phyloP scores from a whole-genome alignment of 192 early-diverging fungal species.

The Entomortierella beljakovae region DNA sequence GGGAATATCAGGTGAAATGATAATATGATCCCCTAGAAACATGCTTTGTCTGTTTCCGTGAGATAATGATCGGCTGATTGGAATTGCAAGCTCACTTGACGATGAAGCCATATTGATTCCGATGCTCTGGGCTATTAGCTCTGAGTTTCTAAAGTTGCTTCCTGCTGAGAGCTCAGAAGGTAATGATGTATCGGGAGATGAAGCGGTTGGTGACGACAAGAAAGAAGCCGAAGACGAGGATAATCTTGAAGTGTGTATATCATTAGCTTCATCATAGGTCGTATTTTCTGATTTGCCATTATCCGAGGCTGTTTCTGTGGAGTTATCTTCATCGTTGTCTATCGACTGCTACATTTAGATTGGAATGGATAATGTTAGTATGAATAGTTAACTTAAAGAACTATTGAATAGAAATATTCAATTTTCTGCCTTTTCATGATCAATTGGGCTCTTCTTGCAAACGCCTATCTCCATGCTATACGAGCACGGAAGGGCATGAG shows the following conservation, averaged over 20 bases:
- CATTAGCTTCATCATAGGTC: constrained; percentile 8
- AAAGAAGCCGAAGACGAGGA: constrained; percentile 16
- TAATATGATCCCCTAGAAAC: constrained; percentile 31
- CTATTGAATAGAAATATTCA: background rate
- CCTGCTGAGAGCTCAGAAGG: background rate
- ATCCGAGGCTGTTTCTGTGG: constrained; percentile 8
- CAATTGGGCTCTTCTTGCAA: constrained; percentile 28
- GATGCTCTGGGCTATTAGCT: background rate
- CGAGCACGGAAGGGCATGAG: background rate
- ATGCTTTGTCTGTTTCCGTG: constrained; percentile 32
- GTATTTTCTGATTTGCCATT: background rate
- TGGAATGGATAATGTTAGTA: too few species aligned
- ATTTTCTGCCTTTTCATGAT: constrained; percentile 15
- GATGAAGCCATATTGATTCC: background rate
- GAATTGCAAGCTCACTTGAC: background rate
- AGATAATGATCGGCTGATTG: constrained; percentile 18
- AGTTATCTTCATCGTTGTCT: background rate
- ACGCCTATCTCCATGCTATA: background rate
- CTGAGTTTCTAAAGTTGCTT: background rate
- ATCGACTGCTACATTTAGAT: too few species aligned
- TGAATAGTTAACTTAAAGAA: constrained; percentile 12
- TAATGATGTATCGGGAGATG: constrained; percentile 1
- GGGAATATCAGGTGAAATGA: constrained; percentile 17
- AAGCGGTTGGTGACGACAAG: constrained; percentile 17
- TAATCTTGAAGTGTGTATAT: background rate